Evolutionary conservation across 1,139 yeast species (phyloP).

Genomic region (Pichia sp.): DNA sequence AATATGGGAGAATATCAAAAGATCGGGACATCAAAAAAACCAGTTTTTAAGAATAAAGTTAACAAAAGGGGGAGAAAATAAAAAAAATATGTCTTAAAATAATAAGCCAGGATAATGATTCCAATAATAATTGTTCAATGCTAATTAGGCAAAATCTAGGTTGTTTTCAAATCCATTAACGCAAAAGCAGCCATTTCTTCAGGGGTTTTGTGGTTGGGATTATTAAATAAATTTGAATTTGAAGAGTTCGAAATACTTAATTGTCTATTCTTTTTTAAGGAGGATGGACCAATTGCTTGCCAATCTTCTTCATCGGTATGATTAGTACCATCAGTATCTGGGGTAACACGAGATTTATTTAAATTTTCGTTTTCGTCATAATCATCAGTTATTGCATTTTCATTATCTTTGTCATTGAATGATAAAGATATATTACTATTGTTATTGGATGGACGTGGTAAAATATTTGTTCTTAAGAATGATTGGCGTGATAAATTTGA

Average conservation of each 20-base stretch:
- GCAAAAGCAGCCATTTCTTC: conserved; percentile 58
- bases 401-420: conserved; percentile 12
- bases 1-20: too few species aligned
- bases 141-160: too few species aligned
- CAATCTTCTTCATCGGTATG: conserved; percentile 83
- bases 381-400: conserved; percentile 11
- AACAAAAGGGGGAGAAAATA: too few species aligned
- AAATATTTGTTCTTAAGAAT: conserved; percentile 28
- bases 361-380: conserved; percentile 10
- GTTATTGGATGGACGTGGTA: conserved; percentile 19
- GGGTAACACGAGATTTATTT: background rate
- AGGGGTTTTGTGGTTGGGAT: conserved; percentile 21
- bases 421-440: conserved; percentile 16
- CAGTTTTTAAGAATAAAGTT: too few species aligned
- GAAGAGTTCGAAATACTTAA: conserved; percentile 15
- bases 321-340: conserved; percentile 4
- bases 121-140: too few species aligned
- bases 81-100: too few species aligned
- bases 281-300: conserved; percentile 79
- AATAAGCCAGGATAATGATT: too few species aligned
- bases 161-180: conserved; percentile 53
- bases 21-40: too few species aligned
- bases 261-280: conserved; percentile 37
- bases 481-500: conserved; percentile 31
- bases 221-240: background rate